Evolutionary conservation across 169 alveolate genomes (phyloP).

Genomic region (Babesia caballi): DNA sequence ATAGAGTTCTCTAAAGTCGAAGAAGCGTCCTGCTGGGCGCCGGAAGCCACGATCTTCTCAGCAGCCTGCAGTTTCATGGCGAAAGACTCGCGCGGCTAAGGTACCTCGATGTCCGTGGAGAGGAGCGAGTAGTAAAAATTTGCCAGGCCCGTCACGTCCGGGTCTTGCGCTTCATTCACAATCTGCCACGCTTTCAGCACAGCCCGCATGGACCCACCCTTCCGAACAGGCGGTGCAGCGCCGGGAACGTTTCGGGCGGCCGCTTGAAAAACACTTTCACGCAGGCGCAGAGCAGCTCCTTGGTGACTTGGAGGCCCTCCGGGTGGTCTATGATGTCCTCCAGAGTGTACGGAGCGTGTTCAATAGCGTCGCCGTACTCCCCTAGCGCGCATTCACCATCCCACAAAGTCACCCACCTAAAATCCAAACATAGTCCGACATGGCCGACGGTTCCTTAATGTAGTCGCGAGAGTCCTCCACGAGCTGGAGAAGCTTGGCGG

Average conservation of each 20-base stretch:
- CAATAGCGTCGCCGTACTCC: conserved; percentile 72
- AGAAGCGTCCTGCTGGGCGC: background rate
- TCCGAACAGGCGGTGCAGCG: conserved; percentile 79
- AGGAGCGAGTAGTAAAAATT: conserved; percentile 48
- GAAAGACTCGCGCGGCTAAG: background rate
- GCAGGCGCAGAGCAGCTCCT: conserved; percentile 83
- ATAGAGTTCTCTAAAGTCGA: conserved; percentile 10
- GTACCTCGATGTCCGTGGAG: background rate
- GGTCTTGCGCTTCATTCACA: conserved; percentile 29
- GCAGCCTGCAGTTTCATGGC: background rate
- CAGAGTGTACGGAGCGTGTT: conserved; percentile 76
- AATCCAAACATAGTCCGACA: conserved; percentile 39
- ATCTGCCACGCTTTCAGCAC: conserved; percentile 26
- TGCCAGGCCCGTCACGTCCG: conserved; percentile 21
- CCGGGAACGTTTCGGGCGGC: conserved; percentile 93
- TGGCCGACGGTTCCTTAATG: conserved; percentile 29
- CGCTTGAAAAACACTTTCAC: conserved; percentile 86
- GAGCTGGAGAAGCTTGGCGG: conserved; percentile 23
- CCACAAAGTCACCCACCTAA: conserved; percentile 53
- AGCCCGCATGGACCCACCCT: conserved; percentile 64
- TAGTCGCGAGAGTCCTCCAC: conserved; percentile 40
- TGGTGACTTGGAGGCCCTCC: conserved; percentile 72
- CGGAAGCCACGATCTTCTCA: conserved; percentile 7
- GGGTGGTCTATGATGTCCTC: conserved; percentile 75
- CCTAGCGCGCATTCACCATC: conserved; percentile 69